These are phyloP conservation scores for Fremontodendron californicum DNA, from an alignment of 345 rosid genomes.

Conservation along the genomic window DNA sequence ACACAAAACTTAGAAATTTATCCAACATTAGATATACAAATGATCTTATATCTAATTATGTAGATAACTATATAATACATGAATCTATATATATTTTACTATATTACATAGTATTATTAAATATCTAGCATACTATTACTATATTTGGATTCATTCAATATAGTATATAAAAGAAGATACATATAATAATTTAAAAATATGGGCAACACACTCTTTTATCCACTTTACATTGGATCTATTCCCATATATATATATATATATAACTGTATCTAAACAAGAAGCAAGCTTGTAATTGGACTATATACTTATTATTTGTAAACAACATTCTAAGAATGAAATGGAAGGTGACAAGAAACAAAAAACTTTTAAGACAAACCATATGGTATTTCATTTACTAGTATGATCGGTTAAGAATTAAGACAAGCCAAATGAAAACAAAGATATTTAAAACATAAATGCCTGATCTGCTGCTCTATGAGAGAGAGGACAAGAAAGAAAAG, in stretches of 20 bases:
- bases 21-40: neutral
- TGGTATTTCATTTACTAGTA: neutral
- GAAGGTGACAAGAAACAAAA: neutral
- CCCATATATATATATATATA: too few relatives aligned
- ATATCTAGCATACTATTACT: neutral
- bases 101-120: neutral
- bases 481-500: slow-evolving; percentile 9
- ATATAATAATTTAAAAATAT: neutral
- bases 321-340: neutral
- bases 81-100: neutral
- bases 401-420: neutral
- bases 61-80: neutral
- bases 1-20: neutral
- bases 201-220: neutral
- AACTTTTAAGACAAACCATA: neutral
- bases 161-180: neutral
- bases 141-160: too few relatives aligned
- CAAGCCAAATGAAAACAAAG: neutral
- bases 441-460: neutral
- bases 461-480: neutral
- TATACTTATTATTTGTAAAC: neutral
- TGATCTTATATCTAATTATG: neutral
- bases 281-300: too few relatives aligned
- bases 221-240: neutral
- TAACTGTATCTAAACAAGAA: too few relatives aligned